Conservation (phyloP, 176 grass and related monocot species). For the Dactylis glomerata region DNA sequence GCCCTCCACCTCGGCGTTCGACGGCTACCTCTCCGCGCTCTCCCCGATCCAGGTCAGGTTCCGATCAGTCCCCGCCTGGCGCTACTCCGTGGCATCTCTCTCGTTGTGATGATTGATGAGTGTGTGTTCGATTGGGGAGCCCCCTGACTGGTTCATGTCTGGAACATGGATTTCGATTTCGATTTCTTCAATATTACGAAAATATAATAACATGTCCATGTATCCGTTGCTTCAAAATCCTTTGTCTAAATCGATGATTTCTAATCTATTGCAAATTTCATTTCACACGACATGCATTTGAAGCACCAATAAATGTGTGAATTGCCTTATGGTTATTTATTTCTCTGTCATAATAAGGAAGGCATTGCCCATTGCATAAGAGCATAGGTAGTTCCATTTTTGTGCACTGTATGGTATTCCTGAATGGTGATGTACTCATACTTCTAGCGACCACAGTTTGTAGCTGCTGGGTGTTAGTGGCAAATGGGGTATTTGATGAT, state of each 20-base stretch:
- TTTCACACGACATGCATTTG: not conserved
- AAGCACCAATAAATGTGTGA: not conserved
- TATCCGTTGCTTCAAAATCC: not conserved
- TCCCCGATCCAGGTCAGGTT: conserved; percentile 83
- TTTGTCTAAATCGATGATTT: not conserved
- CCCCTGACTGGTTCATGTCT: not conserved
- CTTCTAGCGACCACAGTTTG: not conserved
- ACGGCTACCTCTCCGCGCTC: conserved; percentile 79
- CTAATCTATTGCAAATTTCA: not conserved
- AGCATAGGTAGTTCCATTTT: not conserved
- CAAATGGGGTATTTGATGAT: conserved; percentile 4
- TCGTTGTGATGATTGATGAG: not conserved
- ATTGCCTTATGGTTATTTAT: not conserved
- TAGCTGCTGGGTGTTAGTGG: not conserved
- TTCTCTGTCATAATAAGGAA: not conserved
- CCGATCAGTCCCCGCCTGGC: not conserved
- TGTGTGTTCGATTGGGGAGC: conserved; percentile 10
- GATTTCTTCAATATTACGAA: not conserved
- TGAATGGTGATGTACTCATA: not conserved
- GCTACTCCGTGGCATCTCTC: not conserved
- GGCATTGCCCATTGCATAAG: not conserved
- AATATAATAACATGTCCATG: not conserved
- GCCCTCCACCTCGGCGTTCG: conserved; percentile 93
- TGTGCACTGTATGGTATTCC: not conserved
- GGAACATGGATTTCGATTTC: not conserved